Evolutionary conservation across 148 eudicot species (phyloP).

Genomic region (Camellia japonica): DNA sequence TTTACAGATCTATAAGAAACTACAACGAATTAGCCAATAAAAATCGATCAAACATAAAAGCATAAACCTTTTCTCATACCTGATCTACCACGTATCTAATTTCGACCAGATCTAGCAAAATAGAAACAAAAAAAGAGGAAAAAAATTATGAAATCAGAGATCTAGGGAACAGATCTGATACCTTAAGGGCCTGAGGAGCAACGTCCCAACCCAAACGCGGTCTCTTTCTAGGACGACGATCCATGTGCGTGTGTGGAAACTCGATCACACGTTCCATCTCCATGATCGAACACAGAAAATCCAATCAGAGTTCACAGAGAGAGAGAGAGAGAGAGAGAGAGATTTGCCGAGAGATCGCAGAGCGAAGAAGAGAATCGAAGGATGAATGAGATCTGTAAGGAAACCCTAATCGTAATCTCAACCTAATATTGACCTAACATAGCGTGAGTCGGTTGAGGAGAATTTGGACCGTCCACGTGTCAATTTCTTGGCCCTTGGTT

Average conservation of each 20-base stretch:
- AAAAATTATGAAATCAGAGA: neutral
- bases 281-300: slow-evolving; percentile 32
- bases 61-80: slow-evolving; percentile 4
- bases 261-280: slow-evolving; percentile 83
- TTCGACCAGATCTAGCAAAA: slow-evolving; percentile 35
- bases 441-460: slow-evolving; percentile 5
- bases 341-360: slow-evolving; percentile 15
- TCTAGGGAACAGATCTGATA: slow-evolving; percentile 30
- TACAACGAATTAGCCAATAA: no score
- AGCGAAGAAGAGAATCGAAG: neutral
- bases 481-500: neutral
- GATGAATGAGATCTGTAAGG: neutral
- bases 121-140: neutral
- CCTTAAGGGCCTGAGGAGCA: slow-evolving; percentile 60
- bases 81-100: slow-evolving; percentile 20
- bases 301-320: neutral
- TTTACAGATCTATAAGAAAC: neutral
- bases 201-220: slow-evolving; percentile 92
- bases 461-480: slow-evolving; percentile 19
- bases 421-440: neutral
- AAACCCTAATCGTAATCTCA: slow-evolving; percentile 12
- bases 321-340: neutral
- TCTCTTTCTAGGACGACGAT: slow-evolving; percentile 77
- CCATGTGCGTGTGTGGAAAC: slow-evolving; percentile 62
- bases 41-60: neutral